Conservation (phyloP, 805 yeast genomes). For the Candida patagonica region DNA sequence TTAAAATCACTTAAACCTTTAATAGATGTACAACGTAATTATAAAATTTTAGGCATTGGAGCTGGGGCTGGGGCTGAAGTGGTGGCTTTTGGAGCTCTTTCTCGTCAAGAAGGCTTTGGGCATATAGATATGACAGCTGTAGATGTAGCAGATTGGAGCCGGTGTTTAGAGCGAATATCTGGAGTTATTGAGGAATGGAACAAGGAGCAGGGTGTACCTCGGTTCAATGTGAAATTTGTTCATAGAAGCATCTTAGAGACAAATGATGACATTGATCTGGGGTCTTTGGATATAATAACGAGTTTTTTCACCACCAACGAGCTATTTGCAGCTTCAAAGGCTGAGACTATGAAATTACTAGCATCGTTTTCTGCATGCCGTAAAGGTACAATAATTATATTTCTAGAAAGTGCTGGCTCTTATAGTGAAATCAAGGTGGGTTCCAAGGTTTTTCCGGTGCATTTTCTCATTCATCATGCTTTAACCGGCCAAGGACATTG, state of each 20-base stretch:
- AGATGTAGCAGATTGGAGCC: slow-evolving; percentile 75
- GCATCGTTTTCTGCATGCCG: slow-evolving; percentile 46
- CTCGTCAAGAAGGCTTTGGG: slow-evolving; percentile 22
- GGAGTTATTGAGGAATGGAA: slow-evolving; percentile 46
- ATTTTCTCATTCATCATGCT: slow-evolving; percentile 66
- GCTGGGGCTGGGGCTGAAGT: slow-evolving; percentile 90
- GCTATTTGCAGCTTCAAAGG: slow-evolving; percentile 59
- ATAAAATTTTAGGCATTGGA: slow-evolving; percentile 56
- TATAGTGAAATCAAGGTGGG: slow-evolving; percentile 76
- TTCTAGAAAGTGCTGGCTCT: slow-evolving; percentile 86
- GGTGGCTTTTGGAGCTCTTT: slow-evolving; percentile 52
- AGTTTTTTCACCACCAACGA: slow-evolving; percentile 82
- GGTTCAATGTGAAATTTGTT: slow-evolving; percentile 3
- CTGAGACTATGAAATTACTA: slow-evolving; percentile 50
- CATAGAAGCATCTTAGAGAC: slow-evolving; percentile 16
- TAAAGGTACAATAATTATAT: slow-evolving; percentile 50
- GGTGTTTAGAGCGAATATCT: slow-evolving; percentile 37
- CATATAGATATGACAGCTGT: slow-evolving; percentile 44
- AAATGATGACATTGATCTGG: slow-evolving; percentile 22
- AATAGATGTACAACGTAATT: slow-evolving; percentile 36
- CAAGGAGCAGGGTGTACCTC: slow-evolving; percentile 6
- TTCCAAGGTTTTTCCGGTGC: slow-evolving; percentile 69
- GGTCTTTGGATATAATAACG: slow-evolving; percentile 46
- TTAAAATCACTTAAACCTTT: no score
- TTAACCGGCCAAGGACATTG: slow-evolving; percentile 57